Conservation (phyloP, 2,329 filamentous ascomycete species). For the Penicillium oxalicum region DNA sequence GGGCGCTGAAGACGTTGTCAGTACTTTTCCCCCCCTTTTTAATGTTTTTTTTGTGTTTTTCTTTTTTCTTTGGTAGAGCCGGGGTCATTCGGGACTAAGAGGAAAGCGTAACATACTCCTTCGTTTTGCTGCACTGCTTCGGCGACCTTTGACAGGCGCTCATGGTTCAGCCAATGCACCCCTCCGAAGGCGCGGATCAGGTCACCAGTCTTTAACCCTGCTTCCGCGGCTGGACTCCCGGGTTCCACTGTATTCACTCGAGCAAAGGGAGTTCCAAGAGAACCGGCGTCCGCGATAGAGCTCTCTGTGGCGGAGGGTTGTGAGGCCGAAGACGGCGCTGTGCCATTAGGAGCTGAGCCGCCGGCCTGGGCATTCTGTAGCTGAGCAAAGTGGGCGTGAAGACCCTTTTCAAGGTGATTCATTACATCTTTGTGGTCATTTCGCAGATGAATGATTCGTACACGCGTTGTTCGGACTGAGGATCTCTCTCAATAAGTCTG, state of each 20-base stretch:
- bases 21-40: neutral
- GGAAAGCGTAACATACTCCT: conserved; percentile 55
- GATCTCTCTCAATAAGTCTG: conserved; percentile 13
- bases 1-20: conserved; percentile 49
- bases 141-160: conserved; percentile 77
- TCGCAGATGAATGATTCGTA: conserved; percentile 78
- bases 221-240: conserved; percentile 72
- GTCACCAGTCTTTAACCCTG: conserved; percentile 76
- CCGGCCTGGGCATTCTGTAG: conserved; percentile 50
- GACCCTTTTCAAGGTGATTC: conserved; percentile 69
- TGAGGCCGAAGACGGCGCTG: conserved; percentile 20
- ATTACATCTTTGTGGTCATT: conserved; percentile 94
- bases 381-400: conserved; percentile 87
- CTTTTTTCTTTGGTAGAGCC: neutral
- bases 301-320: conserved; percentile 17
- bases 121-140: conserved; percentile 86
- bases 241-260: conserved; percentile 78
- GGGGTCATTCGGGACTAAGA: too few relatives aligned
- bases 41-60: too few relatives aligned
- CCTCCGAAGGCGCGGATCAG: conserved; percentile 77
- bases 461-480: conserved; percentile 82
- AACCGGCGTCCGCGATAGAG: conserved; percentile 21
- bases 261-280: conserved; percentile 65
- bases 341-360: conserved; percentile 19
- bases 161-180: conserved; percentile 78